A percentile compares a stretch with the other conserved stretches of the same genome.
These are phyloP conservation scores for Trypanosoma congolense DNA, from an alignment of 208 protist genomes.

Conservation along the genomic window DNA sequence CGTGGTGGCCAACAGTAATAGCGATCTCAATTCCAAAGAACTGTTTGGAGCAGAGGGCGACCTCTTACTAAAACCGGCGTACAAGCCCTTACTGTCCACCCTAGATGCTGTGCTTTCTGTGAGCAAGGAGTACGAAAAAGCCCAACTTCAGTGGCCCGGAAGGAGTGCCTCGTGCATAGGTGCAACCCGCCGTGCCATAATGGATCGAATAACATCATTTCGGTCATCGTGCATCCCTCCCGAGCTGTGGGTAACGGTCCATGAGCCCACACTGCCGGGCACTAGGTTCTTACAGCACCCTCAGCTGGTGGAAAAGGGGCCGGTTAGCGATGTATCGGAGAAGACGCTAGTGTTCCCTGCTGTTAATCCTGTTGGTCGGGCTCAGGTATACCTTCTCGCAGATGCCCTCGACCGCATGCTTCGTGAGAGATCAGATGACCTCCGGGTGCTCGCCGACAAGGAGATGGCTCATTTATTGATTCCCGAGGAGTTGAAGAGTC, in stretches of 20 bases:
- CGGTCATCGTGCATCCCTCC: constrained; percentile 58
- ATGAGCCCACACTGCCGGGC: constrained; percentile 18
- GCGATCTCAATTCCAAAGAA: not conserved
- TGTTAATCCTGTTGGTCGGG: constrained; percentile 44
- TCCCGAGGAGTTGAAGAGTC: constrained; percentile 11
- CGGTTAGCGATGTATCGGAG: not conserved
- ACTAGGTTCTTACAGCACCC: constrained; percentile 10
- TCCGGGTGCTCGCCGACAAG: constrained; percentile 53
- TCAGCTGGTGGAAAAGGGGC: constrained; percentile 1
- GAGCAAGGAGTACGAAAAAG: constrained; percentile 69
- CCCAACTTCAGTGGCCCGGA: constrained; percentile 25
- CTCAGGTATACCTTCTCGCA: constrained; percentile 82
- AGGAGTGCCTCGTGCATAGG: constrained; percentile 1
- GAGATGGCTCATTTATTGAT: constrained; percentile 56
- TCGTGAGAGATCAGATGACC: constrained; percentile 32
- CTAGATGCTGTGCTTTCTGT: constrained; percentile 70
- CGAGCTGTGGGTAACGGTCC: constrained; percentile 62
- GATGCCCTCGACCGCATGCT: constrained; percentile 82
- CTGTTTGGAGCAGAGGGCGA: not conserved
- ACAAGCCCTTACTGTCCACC: constrained; percentile 43
- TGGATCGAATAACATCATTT: constrained; percentile 48
- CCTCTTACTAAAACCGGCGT: constrained; percentile 5
- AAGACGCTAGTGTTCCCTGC: constrained; percentile 54
- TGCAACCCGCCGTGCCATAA: constrained; percentile 27
- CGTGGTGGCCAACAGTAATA: not conserved